Evolutionary conservation across 2,329 filamentous ascomycete species (phyloP).

Genomic region (Colletotrichum plurivorum): DNA sequence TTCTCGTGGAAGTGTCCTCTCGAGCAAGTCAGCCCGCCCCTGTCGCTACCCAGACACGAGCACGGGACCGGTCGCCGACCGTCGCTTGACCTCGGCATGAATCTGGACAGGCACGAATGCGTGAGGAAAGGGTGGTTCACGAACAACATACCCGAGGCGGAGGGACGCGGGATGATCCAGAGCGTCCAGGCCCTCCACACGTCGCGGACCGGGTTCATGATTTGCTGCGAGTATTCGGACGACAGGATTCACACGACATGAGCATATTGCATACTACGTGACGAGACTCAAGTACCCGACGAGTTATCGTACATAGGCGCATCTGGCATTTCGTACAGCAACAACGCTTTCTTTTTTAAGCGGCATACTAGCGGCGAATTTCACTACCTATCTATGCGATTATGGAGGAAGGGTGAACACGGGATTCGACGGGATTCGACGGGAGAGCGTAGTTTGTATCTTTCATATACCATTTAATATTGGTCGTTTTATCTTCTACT

Average conservation of each 20-base stretch:
- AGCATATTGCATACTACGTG: too few relatives aligned
- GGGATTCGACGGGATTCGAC: too few relatives aligned
- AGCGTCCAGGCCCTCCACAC: slow-evolving; percentile 7
- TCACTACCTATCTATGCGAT: too few relatives aligned
- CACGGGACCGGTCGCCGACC: too few relatives aligned
- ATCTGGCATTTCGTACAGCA: too few relatives aligned
- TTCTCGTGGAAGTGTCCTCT: slow-evolving; percentile 12
- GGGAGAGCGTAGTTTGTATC: too few relatives aligned
- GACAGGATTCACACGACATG: neutral
- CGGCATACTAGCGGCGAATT: too few relatives aligned
- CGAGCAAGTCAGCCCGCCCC: neutral
- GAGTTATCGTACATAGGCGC: neutral
- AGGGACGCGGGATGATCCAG: neutral
- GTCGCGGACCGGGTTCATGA: neutral
- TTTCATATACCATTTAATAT: slow-evolving; percentile 10
- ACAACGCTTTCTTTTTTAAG: too few relatives aligned
- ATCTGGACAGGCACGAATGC: neutral
- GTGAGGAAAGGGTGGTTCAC: slow-evolving; percentile 1
- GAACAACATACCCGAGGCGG: slow-evolving; percentile 2
- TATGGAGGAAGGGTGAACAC: too few relatives aligned
- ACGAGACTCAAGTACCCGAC: too few relatives aligned
- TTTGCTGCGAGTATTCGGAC: slow-evolving; percentile 14
- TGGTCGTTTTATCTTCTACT: neutral
- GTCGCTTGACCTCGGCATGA: neutral
- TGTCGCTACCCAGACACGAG: too few relatives aligned